A percentile compares a stretch with the other conserved stretches of the same genome.
phyloP scores from a whole-genome alignment of 2,329 filamentous ascomycete species.

The Cladosporium sp. region DNA sequence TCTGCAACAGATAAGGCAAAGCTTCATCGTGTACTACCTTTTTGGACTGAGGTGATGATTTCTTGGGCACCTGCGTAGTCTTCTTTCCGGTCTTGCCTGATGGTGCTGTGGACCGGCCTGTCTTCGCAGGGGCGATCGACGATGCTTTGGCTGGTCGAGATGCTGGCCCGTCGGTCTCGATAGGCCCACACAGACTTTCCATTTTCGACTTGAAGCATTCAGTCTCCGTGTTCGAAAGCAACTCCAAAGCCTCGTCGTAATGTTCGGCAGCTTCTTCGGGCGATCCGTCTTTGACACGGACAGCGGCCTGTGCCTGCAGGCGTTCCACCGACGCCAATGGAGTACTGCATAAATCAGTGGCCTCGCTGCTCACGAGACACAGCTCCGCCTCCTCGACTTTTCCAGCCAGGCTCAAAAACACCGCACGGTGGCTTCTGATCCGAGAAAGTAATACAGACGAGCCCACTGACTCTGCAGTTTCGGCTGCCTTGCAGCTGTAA shows the following conservation, averaged over 20 bases:
- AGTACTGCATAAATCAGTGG: constrained; percentile 8
- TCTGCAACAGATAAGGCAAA: background rate
- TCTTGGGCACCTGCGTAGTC: background rate
- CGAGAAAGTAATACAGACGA: constrained; percentile 15
- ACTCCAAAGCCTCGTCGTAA: constrained; percentile 17
- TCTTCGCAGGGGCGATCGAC: background rate
- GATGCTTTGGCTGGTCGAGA: background rate
- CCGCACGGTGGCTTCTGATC: constrained; percentile 18
- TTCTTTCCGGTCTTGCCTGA: background rate
- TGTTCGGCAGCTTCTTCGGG: constrained; percentile 16
- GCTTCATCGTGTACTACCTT: background rate
- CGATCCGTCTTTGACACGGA: constrained; percentile 19
- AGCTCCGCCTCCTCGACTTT: constrained; percentile 26
- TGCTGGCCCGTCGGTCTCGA: background rate
- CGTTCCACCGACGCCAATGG: constrained; percentile 16
- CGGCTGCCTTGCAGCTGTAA: constrained; percentile 77
- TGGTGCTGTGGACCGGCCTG: background rate
- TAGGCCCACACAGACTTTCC: background rate
- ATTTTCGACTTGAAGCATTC: constrained; percentile 4
- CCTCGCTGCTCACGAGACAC: constrained; percentile 17
- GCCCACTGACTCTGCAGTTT: constrained; percentile 53
- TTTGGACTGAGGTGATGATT: background rate
- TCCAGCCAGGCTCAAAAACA: constrained; percentile 20
- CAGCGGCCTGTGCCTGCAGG: constrained; percentile 17
- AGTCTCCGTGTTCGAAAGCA: constrained; percentile 9